Conservation (phyloP, 495 filamentous ascomycete genomes). For the Cenococcum geophilum region DNA sequence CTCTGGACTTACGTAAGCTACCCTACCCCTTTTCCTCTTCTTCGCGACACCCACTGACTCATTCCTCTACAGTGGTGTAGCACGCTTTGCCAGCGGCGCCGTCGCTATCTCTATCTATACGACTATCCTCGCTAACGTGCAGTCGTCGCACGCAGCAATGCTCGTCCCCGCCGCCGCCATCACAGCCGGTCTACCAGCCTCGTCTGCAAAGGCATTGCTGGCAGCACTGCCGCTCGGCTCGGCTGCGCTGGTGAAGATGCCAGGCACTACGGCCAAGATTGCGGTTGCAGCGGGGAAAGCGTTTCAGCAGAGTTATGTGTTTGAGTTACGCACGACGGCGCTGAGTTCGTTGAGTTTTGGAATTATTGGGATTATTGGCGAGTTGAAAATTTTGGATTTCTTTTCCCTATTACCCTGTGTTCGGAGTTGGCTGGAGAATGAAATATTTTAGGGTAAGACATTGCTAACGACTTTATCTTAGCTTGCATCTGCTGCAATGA, state of each 20-base stretch:
- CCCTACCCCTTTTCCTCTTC: neutral
- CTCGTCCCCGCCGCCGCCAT: conserved; percentile 27
- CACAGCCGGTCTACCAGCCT: conserved; percentile 23
- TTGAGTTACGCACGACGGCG: conserved; percentile 15
- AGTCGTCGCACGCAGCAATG: neutral
- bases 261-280: conserved; percentile 21
- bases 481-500: conserved; percentile 32
- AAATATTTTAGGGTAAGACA: too few relatives aligned
- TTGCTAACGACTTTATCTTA: neutral
- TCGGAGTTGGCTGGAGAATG: too few relatives aligned
- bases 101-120: conserved; percentile 33
- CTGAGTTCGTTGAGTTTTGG: conserved; percentile 30
- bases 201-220: conserved; percentile 9
- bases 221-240: conserved; percentile 20
- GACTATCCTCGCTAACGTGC: conserved; percentile 27
- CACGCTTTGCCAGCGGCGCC: conserved; percentile 35
- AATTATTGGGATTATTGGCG: conserved; percentile 30
- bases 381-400: neutral
- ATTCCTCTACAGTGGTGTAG: conserved; percentile 14
- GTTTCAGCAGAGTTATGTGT: conserved; percentile 17
- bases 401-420: too few relatives aligned
- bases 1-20: conserved; percentile 22
- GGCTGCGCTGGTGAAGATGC: conserved; percentile 13
- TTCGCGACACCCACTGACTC: neutral
- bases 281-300: conserved; percentile 17